Conservation (phyloP, 441 rosid genomes). For the Croton laevigatus region DNA sequence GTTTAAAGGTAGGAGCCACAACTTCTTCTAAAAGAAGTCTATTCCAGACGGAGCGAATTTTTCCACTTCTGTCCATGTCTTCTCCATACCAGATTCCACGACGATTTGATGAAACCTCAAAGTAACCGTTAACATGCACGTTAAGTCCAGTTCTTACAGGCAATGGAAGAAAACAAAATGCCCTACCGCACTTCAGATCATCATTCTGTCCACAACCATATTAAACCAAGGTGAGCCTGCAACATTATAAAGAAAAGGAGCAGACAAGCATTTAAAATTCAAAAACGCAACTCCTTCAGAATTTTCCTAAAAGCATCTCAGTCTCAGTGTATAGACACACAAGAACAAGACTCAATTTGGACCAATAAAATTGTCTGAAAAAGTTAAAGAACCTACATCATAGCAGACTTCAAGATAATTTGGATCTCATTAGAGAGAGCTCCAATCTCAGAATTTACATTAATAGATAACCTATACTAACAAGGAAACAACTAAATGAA, state of each 20-base stretch:
- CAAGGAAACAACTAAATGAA: no score
- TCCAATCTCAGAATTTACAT: no score
- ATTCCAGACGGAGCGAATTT: conserved; percentile 94
- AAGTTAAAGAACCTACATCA: not conserved
- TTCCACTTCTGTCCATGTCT: conserved; percentile 99
- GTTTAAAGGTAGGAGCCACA: conserved; percentile 68
- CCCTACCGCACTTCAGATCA: conserved; percentile 76
- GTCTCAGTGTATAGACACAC: not conserved
- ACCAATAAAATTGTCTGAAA: conserved; percentile 1
- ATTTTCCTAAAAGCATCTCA: conserved; percentile 1
- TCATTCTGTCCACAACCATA: conserved; percentile 52
- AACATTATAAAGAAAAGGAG: conserved; percentile 7
- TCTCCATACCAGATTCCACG: conserved; percentile 99
- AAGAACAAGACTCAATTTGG: conserved; percentile 9
- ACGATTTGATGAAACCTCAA: conserved; percentile 98
- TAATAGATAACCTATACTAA: no score
- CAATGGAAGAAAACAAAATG: conserved; percentile 96
- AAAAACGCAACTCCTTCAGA: conserved; percentile 1
- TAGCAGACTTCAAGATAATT: not conserved
- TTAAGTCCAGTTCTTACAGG: conserved; percentile 92
- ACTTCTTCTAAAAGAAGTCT: conserved; percentile 94
- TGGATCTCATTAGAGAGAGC: no score
- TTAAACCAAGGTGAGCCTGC: conserved; percentile 26
- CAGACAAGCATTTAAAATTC: not conserved
- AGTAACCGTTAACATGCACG: conserved; percentile 93